Evolutionary conservation across 345 rosid species (phyloP).

Genomic region (Lepidium africanum): DNA sequence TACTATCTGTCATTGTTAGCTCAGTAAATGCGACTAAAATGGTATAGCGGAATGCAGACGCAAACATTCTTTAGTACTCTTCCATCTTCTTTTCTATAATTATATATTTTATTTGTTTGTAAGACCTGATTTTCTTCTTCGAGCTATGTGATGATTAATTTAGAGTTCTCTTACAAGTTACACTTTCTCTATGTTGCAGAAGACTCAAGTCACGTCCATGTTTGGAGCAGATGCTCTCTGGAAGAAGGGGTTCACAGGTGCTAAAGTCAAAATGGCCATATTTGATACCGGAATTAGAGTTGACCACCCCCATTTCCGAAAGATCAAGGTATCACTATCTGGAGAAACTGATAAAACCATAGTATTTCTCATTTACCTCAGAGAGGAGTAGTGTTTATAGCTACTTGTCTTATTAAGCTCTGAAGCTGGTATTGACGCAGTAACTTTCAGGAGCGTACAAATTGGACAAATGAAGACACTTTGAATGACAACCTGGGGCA

Average conservation of each 20-base stretch:
- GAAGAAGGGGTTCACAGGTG: conserved; percentile 84
- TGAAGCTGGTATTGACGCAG: conserved; percentile 30
- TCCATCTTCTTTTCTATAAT: neutral
- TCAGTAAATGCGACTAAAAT: neutral
- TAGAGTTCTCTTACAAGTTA: conserved; percentile 2
- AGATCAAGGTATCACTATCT: conserved; percentile 58
- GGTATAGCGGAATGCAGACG: too few species aligned
- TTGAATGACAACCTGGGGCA: conserved; percentile 98
- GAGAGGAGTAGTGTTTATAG: neutral
- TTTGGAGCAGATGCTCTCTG: conserved; percentile 93
- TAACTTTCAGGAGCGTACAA: conserved; percentile 80
- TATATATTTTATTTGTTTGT: neutral
- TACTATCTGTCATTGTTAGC: neutral
- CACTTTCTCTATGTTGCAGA: conserved; percentile 34
- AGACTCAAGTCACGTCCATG: conserved; percentile 84
- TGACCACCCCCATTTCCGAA: conserved; percentile 93
- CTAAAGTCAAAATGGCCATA: conserved; percentile 96
- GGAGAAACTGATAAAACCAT: neutral
- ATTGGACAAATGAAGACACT: conserved; percentile 97
- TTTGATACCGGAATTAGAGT: conserved; percentile 95
- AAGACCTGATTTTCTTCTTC: neutral
- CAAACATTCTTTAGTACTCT: neutral
- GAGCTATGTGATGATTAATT: neutral
- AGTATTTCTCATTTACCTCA: neutral
- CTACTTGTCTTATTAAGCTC: conserved; percentile 9